phyloP scores from a whole-genome alignment of 805 yeast species.

The Saccharomyces paradoxus region DNA sequence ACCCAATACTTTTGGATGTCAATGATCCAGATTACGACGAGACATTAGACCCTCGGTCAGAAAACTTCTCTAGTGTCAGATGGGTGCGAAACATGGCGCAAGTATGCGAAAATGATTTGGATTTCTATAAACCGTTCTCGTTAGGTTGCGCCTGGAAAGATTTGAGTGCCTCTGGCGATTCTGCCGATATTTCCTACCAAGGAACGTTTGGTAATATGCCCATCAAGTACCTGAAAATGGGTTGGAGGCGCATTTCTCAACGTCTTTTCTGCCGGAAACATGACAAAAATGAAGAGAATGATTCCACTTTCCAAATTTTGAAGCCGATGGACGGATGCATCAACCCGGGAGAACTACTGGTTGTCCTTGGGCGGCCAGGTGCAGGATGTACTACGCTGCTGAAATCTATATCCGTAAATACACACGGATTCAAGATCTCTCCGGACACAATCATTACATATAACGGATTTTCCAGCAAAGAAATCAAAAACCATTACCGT shows the following conservation, averaged over 20 bases:
- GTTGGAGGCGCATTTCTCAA: constrained; percentile 14
- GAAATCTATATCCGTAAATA: constrained; percentile 47
- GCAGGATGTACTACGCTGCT: constrained; percentile 59
- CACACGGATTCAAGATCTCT: constrained; percentile 47
- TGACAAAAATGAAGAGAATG: constrained; percentile 17
- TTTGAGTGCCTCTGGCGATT: constrained; percentile 55
- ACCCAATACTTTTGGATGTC: constrained; percentile 18
- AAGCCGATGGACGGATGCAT: constrained; percentile 49
- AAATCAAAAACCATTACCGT: constrained; percentile 41
- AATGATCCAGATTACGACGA: constrained; percentile 28
- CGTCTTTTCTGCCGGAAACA: not conserved
- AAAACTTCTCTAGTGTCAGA: constrained; percentile 47
- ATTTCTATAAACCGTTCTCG: constrained; percentile 52
- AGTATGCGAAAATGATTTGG: constrained; percentile 45
- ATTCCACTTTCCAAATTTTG: constrained; percentile 38
- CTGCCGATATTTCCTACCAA: constrained; percentile 62
- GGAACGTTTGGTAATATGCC: constrained; percentile 44
- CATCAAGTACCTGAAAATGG: constrained; percentile 20
- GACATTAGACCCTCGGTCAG: constrained; percentile 49
- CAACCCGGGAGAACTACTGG: constrained; percentile 59
- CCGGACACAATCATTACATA: constrained; percentile 40
- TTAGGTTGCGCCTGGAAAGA: constrained; percentile 53
- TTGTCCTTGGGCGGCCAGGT: constrained; percentile 76
- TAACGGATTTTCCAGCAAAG: constrained; percentile 40
- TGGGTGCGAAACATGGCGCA: constrained; percentile 63